These are phyloP conservation scores for Aspergillus asperescens DNA, from an alignment of 495 filamentous ascomycete genomes.

Conservation along the genomic window DNA sequence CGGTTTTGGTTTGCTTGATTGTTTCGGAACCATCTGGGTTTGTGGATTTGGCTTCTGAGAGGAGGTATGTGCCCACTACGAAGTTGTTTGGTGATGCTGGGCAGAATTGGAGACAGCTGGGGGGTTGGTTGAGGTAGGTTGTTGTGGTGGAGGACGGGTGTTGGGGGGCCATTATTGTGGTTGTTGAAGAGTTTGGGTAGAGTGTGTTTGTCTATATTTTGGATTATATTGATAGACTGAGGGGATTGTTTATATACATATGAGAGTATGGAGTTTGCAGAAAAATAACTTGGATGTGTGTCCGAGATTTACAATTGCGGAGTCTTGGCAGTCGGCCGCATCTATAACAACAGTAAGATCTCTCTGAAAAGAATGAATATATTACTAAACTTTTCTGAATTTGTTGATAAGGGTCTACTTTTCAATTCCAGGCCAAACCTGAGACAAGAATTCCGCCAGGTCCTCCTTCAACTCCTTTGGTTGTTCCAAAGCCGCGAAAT, in stretches of 20 bases:
- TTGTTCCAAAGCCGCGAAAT: conserved; percentile 20
- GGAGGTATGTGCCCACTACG: conserved; percentile 79
- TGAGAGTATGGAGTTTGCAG: neutral
- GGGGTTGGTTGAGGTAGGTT: conserved; percentile 53
- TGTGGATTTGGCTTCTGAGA: conserved; percentile 48
- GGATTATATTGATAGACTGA: neutral
- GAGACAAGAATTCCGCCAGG: conserved; percentile 50
- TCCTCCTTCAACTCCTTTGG: conserved; percentile 45
- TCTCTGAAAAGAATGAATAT: neutral
- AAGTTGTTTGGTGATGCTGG: conserved; percentile 60
- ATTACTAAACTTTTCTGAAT: neutral
- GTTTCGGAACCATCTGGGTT: conserved; percentile 18
- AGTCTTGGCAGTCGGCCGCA: conserved; percentile 1
- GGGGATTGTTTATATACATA: neutral
- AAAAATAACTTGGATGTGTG: neutral
- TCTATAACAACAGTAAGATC: neutral
- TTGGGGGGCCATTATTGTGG: conserved; percentile 7
- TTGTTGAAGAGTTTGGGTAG: neutral
- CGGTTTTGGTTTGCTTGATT: conserved; percentile 57
- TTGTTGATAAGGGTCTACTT: neutral
- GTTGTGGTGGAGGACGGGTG: conserved; percentile 32
- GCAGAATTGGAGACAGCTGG: conserved; percentile 81
- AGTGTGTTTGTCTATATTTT: neutral
- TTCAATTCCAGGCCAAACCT: conserved; percentile 27
- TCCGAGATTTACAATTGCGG: neutral